Evolutionary conservation across 176 grass and related monocot genomes (phyloP).

Genomic region (Tuctoria greenei): DNA sequence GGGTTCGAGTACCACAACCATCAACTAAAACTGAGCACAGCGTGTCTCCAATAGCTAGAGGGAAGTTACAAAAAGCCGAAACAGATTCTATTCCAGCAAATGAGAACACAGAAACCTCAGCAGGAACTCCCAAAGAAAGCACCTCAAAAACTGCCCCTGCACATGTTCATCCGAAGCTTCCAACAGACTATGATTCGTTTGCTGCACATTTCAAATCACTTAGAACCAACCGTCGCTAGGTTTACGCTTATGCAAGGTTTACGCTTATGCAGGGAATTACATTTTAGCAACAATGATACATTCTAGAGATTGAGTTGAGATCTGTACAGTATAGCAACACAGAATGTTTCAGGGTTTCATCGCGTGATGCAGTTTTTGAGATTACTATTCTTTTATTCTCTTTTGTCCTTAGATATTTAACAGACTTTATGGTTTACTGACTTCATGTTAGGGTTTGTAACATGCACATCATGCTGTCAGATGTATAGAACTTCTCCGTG

Average conservation of each 20-base stretch:
- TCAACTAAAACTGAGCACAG: slow-evolving; percentile 34
- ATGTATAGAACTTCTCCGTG: neutral
- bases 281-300: neutral
- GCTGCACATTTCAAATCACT: slow-evolving; percentile 85
- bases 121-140: slow-evolving; percentile 35
- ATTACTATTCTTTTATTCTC: slow-evolving; percentile 41
- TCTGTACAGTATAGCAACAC: slow-evolving; percentile 51
- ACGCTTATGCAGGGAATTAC: neutral
- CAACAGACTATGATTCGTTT: slow-evolving; percentile 80
- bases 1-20: slow-evolving; percentile 39
- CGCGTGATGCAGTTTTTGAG: neutral
- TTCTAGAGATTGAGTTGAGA: slow-evolving; percentile 28
- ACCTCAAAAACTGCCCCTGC: slow-evolving; percentile 30
- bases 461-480: slow-evolving; percentile 15
- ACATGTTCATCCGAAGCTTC: slow-evolving; percentile 77
- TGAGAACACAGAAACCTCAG: slow-evolving; percentile 22
- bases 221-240: slow-evolving; percentile 59
- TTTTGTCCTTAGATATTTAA: slow-evolving; percentile 22
- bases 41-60: slow-evolving; percentile 33
- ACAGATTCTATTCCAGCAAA: slow-evolving; percentile 32
- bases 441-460: slow-evolving; percentile 24
- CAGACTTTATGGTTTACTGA: neutral
- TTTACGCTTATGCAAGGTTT: slow-evolving; percentile 11
- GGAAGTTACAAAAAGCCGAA: slow-evolving; percentile 31
- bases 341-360: neutral